Evolutionary conservation across 768 basidiomycete species (phyloP), one percentile per base, ranked within the genome.

Genomic region (Infundibulicybe gibba): DNA sequence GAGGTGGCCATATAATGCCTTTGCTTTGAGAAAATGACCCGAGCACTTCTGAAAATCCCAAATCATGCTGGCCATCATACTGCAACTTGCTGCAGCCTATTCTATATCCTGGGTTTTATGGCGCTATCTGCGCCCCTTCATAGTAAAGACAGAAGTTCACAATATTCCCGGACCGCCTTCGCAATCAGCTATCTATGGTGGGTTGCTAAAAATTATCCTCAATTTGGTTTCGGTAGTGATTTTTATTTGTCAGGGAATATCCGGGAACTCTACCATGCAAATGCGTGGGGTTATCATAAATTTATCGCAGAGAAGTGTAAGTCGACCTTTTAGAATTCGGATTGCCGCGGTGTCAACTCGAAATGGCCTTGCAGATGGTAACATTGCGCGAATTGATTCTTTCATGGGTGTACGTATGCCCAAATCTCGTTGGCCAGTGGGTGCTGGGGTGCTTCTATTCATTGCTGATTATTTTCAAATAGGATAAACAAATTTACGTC

Each of bases 401-500:
- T n/a, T 38, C n/a, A 14, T 38, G 17, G 35, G 35, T 38, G 35
- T 38, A 10, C n/a, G 35, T 38, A 25, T 25, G 8, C 25, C 3
- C 8, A 25, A 25, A 25, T 25, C 25, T n/a, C n/a, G n/a, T n/a
- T n/a, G n/a, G n/a, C 35, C 35, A 38, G 17, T n/a, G n/a, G n/a
- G n/a, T n/a, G 6, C n/a, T 38, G 35, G 17, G 35, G 6, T 38
- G 35, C 32, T 38, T 3, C 35, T 10, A 10, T 10, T 10, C 35
- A n/a, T 19, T 3, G 6, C n/a, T 38, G 14, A n/a, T 3, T 19
- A 38, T n/a, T 38, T 4, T 32, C 40, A 13, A 25, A 25, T 10
- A 63, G 56, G 20, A 43, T 55, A 59, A 54, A 11, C 59, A 64
- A 10, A 55, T 72, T 40, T 64, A 65, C 43, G 49, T 67, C 33